phyloP scores from a whole-genome alignment of 305 asterid genomes.

The Fraxinus paxiana region DNA sequence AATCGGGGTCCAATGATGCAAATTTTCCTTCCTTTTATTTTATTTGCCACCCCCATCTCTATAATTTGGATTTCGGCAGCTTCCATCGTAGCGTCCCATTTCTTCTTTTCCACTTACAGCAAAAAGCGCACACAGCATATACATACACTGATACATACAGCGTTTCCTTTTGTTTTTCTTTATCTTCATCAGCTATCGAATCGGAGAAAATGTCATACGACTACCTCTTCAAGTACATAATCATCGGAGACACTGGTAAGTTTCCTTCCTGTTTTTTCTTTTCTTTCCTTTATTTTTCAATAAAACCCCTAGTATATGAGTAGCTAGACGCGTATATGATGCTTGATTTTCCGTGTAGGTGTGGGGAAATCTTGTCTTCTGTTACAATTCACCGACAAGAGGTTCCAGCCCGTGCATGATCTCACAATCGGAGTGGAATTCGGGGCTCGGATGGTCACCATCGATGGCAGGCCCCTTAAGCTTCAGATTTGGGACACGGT shows the following conservation, averaged over 20 bases:
- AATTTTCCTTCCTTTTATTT: background rate
- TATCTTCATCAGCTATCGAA: conserved; percentile 4
- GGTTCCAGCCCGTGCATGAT: conserved; percentile 91
- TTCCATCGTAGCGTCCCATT: background rate
- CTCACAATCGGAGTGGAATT: conserved; percentile 86
- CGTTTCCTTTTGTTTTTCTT: conserved; percentile 4
- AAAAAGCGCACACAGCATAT: background rate
- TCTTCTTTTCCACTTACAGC: background rate
- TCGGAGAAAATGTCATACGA: conserved; percentile 50
- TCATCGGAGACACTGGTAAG: conserved; percentile 64
- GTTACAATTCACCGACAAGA: conserved; percentile 77
- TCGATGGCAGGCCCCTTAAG: conserved; percentile 65
- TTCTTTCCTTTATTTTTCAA: background rate
- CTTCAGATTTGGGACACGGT: conserved; percentile 95
- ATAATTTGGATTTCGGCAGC: background rate
- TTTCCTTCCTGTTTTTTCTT: background rate
- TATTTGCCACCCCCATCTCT: background rate
- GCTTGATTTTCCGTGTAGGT: conserved; percentile 34
- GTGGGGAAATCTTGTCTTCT: conserved; percentile 86
- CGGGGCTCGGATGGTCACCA: conserved; percentile 77
- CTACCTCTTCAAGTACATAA: conserved; percentile 61
- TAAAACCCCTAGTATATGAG: conserved; percentile 14
- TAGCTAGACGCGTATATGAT: background rate
- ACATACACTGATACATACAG: background rate
- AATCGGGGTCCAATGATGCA: background rate